A percentile compares a stretch with the other conserved stretches of the same genome.
These are phyloP conservation scores for Blastocystis sp. DNA, from an alignment of 352 stramenopile species.

Conservation along the genomic window DNA sequence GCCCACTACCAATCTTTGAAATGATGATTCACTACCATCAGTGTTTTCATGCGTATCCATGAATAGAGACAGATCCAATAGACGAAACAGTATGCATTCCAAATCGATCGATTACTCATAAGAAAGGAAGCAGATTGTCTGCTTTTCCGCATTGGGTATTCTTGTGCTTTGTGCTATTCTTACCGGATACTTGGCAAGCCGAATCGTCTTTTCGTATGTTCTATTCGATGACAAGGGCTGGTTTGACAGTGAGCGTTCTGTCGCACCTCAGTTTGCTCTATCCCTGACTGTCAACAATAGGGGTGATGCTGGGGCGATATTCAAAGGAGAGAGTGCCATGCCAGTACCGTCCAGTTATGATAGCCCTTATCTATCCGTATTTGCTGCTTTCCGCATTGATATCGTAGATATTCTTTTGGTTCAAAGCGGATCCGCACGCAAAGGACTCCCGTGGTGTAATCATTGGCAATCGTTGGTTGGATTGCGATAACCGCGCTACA, in stretches of 20 bases:
- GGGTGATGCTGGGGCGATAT: background rate
- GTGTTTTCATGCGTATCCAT: background rate
- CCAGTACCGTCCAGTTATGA: background rate
- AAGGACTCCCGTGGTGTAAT: conserved; percentile 2
- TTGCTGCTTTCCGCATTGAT: background rate
- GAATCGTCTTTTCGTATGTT: background rate
- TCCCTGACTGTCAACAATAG: background rate
- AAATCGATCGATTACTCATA: background rate
- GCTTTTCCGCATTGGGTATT: background rate
- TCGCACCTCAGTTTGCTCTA: background rate
- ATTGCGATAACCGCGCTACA: background rate
- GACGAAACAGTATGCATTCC: background rate
- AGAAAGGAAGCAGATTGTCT: background rate
- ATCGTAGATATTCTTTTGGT: conserved; percentile 55
- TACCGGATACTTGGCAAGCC: background rate
- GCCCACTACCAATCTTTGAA: no score
- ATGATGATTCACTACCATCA: no score
- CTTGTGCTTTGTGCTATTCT: background rate
- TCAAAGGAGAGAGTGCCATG: background rate
- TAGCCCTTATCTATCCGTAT: conserved; percentile 33
- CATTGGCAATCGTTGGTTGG: conserved; percentile 11
- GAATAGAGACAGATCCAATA: background rate
- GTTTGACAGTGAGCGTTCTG: background rate
- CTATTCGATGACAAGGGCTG: background rate
- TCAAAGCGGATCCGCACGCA: background rate